A percentile compares a stretch with the other conserved stretches of the same genome.
Conservation (phyloP, 257 asterid genomes). For the Craterostigma plantagineum region DNA sequence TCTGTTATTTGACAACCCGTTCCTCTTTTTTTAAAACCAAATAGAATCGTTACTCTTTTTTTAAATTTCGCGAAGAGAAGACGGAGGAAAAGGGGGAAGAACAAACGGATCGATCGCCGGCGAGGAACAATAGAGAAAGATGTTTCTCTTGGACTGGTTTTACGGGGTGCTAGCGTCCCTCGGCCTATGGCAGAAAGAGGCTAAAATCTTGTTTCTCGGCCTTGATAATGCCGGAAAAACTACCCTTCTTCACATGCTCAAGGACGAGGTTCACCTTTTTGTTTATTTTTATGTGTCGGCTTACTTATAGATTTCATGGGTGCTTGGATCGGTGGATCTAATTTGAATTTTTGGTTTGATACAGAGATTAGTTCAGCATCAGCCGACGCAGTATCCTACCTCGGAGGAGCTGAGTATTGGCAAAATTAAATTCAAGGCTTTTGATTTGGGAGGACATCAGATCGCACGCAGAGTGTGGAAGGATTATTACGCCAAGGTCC, state of each 20-base stretch:
- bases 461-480: slow-evolving; percentile 46
- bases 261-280: slow-evolving; percentile 33
- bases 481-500: slow-evolving; percentile 34
- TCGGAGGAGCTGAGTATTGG: slow-evolving; percentile 60
- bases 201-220: slow-evolving; percentile 74
- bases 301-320: not conserved
- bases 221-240: slow-evolving; percentile 80
- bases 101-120: slow-evolving; percentile 19
- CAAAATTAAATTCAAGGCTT: slow-evolving; percentile 34
- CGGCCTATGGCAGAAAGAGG: slow-evolving; percentile 72
- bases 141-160: slow-evolving; percentile 70
- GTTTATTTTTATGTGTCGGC: not conserved
- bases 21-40: too few species aligned
- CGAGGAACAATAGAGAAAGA: not conserved
- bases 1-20: too few species aligned
- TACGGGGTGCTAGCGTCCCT: slow-evolving; percentile 66
- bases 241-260: slow-evolving; percentile 76
- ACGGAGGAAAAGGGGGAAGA: too few species aligned
- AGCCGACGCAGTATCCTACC: slow-evolving; percentile 72
- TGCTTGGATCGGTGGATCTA: slow-evolving; percentile 6
- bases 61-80: too few species aligned
- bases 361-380: slow-evolving; percentile 72
- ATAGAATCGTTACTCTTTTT: too few species aligned
- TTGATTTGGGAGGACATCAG: slow-evolving; percentile 42
- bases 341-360: slow-evolving; percentile 4